A percentile compares a stretch with the other conserved stretches of the same genome.
phyloP scores from a whole-genome alignment of 192 early-diverging fungal genomes.

The Coemansia biformis region DNA sequence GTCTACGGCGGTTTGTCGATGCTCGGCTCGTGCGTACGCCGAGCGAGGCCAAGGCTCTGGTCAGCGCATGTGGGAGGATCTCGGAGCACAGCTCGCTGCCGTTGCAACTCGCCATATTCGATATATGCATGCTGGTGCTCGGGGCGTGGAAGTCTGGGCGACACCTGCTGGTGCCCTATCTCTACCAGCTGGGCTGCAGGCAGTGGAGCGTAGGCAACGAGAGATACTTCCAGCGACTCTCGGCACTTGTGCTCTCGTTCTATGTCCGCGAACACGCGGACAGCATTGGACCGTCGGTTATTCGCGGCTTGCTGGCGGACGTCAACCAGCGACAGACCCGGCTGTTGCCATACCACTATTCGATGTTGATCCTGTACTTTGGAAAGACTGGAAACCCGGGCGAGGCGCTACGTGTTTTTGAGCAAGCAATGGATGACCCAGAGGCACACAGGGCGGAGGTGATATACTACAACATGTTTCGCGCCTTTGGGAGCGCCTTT shows the following conservation, averaged over 20 bases:
- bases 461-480: slow-evolving; percentile 35
- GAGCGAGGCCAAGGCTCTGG: slow-evolving; percentile 18
- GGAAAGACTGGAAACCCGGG: slow-evolving; percentile 17
- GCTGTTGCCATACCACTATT: slow-evolving; percentile 32
- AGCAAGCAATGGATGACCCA: slow-evolving; percentile 36
- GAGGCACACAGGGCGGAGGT: slow-evolving; percentile 21
- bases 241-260: slow-evolving; percentile 39
- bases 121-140: slow-evolving; percentile 30
- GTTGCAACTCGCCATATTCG: slow-evolving; percentile 21
- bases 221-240: slow-evolving; percentile 22
- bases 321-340: slow-evolving; percentile 22
- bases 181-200: slow-evolving; percentile 30
- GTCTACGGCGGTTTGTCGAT: slow-evolving; percentile 28
- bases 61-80: slow-evolving; percentile 17
- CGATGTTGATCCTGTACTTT: slow-evolving; percentile 46
- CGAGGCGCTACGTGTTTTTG: slow-evolving; percentile 32
- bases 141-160: slow-evolving; percentile 46
- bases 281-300: slow-evolving; percentile 8
- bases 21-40: slow-evolving; percentile 11
- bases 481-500: slow-evolving; percentile 24
- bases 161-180: slow-evolving; percentile 24
- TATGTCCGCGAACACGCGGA: slow-evolving; percentile 31
- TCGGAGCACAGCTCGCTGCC: slow-evolving; percentile 17
- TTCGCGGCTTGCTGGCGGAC: slow-evolving; percentile 25
- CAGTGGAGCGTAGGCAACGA: slow-evolving; percentile 11